Evolutionary conservation across 306 rosid genomes (phyloP).

Genomic region (Cajanus cajan): DNA sequence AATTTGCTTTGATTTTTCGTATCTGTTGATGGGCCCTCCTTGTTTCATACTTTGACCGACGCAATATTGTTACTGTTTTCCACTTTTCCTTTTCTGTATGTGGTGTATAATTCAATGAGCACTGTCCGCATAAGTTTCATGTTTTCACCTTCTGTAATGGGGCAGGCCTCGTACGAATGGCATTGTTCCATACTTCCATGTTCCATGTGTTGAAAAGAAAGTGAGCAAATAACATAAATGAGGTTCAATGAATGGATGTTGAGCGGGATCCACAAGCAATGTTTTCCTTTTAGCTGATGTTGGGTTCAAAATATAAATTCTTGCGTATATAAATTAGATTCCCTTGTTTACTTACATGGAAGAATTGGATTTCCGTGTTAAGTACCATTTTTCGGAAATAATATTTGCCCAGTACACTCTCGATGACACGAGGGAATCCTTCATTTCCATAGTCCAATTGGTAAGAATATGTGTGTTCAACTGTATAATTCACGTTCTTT

Average conservation of each 20-base stretch:
- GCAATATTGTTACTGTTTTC: background rate
- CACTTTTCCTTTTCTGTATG: background rate
- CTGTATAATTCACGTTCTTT: too few relatives aligned
- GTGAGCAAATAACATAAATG: background rate
- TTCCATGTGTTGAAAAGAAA: background rate
- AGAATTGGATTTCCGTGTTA: too few relatives aligned
- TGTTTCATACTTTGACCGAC: background rate
- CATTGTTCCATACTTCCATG: background rate
- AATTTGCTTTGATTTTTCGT: background rate
- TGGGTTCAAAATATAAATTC: too few relatives aligned
- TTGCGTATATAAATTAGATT: too few relatives aligned
- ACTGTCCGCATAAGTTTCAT: background rate
- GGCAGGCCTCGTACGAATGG: background rate
- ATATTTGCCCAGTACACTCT: too few relatives aligned
- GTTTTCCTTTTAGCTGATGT: background rate
- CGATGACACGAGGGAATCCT: too few relatives aligned
- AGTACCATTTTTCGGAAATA: too few relatives aligned
- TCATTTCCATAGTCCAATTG: too few relatives aligned
- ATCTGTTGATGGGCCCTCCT: background rate
- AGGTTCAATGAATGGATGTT: background rate
- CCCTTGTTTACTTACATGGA: too few relatives aligned
- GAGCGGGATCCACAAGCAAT: background rate
- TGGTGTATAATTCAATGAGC: background rate
- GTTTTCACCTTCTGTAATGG: conserved; percentile 5
- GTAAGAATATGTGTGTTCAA: too few relatives aligned